A percentile compares a stretch with the other conserved stretches of the same genome.
These are phyloP conservation scores for Casaregolazyma suthepensis DNA, from an alignment of 1,139 yeast species.

Conservation along the genomic window DNA sequence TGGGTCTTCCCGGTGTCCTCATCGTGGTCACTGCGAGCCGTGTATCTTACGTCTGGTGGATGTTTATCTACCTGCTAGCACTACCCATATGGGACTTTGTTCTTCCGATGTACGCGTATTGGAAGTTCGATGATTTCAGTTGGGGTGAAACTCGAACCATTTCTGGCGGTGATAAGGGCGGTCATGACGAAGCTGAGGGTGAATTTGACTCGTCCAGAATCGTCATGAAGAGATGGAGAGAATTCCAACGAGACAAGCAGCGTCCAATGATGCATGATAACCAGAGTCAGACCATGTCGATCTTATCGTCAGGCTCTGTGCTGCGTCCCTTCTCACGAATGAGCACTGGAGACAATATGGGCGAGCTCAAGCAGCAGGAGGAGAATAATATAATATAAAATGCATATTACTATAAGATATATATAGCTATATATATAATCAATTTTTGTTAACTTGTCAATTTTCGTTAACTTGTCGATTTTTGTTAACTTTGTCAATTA, in stretches of 20 bases:
- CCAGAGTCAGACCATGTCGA: constrained; percentile 3
- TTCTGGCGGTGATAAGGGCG: constrained; percentile 58
- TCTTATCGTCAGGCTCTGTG: constrained; percentile 2
- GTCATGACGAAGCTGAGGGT: constrained; percentile 68
- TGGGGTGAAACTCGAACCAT: constrained; percentile 98
- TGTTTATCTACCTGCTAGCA: constrained; percentile 71
- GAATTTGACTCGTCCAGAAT: constrained; percentile 84
- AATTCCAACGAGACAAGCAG: constrained; percentile 63
- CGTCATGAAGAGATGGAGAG: constrained; percentile 90
- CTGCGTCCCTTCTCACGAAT: constrained; percentile 3
- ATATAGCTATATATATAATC: neutral
- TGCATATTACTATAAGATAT: constrained; percentile 4
- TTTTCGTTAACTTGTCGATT: neutral
- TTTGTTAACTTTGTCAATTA: neutral
- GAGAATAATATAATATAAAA: neutral
- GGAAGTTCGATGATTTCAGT: constrained; percentile 97
- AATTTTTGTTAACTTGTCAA: neutral
- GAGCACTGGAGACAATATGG: neutral
- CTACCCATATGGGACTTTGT: constrained; percentile 95
- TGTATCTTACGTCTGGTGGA: constrained; percentile 70
- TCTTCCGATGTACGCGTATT: constrained; percentile 79
- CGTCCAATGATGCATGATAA: constrained; percentile 10
- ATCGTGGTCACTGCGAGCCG: constrained; percentile 87
- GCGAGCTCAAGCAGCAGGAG: constrained; percentile 5
- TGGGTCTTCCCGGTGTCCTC: constrained; percentile 85